Evolutionary conservation across 108 stramenopile genomes (phyloP).

Genomic region (Schizochytrium sp.): DNA sequence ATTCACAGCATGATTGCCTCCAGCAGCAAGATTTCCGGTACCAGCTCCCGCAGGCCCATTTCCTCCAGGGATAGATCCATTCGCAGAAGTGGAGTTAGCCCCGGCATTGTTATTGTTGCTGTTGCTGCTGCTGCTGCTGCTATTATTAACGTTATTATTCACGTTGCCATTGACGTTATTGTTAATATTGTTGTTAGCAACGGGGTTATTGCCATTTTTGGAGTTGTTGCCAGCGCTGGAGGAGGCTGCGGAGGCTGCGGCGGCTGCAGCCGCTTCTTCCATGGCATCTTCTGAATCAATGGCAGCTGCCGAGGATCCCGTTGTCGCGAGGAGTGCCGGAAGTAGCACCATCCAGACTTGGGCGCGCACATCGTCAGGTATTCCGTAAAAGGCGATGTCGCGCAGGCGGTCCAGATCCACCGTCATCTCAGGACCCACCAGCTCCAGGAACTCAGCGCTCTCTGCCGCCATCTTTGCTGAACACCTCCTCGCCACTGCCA

Average conservation of each 20-base stretch:
- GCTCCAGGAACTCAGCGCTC: slow-evolving; percentile 54
- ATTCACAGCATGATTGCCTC: too few species aligned
- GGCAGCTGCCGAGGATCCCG: neutral
- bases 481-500: too few species aligned
- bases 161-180: neutral
- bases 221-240: too few species aligned
- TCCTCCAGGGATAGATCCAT: too few species aligned
- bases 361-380: slow-evolving; percentile 21
- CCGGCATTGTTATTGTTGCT: slow-evolving; percentile 2
- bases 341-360: slow-evolving; percentile 37
- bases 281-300: neutral
- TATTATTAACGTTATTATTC: neutral
- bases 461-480: slow-evolving; percentile 30
- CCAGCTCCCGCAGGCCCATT: too few species aligned
- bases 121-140: neutral
- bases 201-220: too few species aligned
- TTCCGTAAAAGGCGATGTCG: slow-evolving; percentile 59
- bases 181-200: neutral
- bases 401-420: slow-evolving; percentile 57
- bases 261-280: too few species aligned
- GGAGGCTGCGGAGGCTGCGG: too few species aligned
- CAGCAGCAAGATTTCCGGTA: too few species aligned
- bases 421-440: slow-evolving; percentile 36
- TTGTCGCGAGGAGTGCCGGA: slow-evolving; percentile 17
- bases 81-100: neutral